Evolutionary conservation across 2,329 filamentous ascomycete species (phyloP), one percentile per base, ranked within the genome.

Genomic region (Juglanconis oblonga): DNA sequence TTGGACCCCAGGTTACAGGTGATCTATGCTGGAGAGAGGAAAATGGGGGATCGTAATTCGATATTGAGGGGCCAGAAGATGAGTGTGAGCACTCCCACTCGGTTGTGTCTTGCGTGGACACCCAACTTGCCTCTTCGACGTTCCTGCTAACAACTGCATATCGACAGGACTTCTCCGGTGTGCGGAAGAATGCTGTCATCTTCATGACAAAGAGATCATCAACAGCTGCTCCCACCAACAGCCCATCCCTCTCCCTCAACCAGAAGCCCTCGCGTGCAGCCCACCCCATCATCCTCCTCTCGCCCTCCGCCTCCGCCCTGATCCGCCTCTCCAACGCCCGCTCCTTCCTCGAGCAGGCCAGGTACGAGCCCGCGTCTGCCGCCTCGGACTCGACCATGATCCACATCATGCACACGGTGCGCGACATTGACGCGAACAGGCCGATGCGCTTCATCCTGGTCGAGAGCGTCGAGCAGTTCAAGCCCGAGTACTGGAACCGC

Each of bases 271-370:
- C 73, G 50, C 77, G 81, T 51, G 77, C 84, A 61, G 82, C 84
- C 42, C 82, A 97, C 72, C 95, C 95, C 52, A 99, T 99, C 76
- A 97, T 99, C 73, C 87, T 99, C 33, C 88, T 99, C 63, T 98
- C 95, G 0, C 95, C 95, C 1, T 98, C 94, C 1, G 95, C 94
- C 10, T 97, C 94, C 2, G 96, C 93, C 1, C 86, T 98, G 52
- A 87, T 99, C 42, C 92, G 94, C 73, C 92, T 98, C 85, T 90
- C 91, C 56, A 99, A 99, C 73, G 92, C 96, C 75, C 96, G 96
- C 71, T 88, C 90, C 35, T 98, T 99, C 81, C 89, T 99, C 65
- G 89, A 94, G 72, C 84, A 87, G 59, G 93, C 93, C 59, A 80
- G 88, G 65, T 99, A 94, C 77, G 81, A 88, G 5, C 91, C 92